Evolutionary conservation across 495 filamentous ascomycete genomes (phyloP), one percentile per base, ranked within the genome.

Genomic region (Darksidea phi): DNA sequence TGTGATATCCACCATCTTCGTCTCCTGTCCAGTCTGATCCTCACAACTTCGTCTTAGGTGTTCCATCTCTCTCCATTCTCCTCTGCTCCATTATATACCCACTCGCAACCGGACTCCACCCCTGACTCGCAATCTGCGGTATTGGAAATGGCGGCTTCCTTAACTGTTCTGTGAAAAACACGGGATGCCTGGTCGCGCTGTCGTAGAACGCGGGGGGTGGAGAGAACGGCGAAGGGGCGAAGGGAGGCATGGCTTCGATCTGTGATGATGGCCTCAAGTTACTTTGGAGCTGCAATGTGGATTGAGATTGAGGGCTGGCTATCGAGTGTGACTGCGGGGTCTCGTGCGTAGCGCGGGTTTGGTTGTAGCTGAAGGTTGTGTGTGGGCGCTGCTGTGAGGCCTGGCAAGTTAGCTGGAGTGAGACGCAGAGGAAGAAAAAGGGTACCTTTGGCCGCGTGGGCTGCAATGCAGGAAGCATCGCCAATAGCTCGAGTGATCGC

Each of bases 171-270:
- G 70, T 70, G 68, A 76, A 76, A 63, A 76, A 76, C 46, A 76
- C 74, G 0, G 74, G 74, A 62, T 76, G 74, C 23, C 66, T 56
- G 10, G 65, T 59, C 37, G 74, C 71, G 45, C 71, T 64, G 48
- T 76, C 68, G 59, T 74, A 75, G 18, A 53, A 13, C 10, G 49
- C 20, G 8, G 25, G 59, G 6, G 41, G 23, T 6, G 64, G 54
- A 6, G 37, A 21, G 12, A 59, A 53, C 23, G 56, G 21, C 20
- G 32, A 21, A 7, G 57, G 38, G 21, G 3, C 43, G 36, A 67
- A 67, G 7, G 69, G 73, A 13, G 71, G 70, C 71, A 76, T 75
- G 7, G 70, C 73, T 70, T 73, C 70, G 23, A 76, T 57, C 47
- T 72, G 72, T 32, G 38, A 66, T 7, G 48, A 34, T 0, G 66